Evolutionary conservation across 2,329 filamentous ascomycete species (phyloP).

Genomic region (Camillea tinctor): DNA sequence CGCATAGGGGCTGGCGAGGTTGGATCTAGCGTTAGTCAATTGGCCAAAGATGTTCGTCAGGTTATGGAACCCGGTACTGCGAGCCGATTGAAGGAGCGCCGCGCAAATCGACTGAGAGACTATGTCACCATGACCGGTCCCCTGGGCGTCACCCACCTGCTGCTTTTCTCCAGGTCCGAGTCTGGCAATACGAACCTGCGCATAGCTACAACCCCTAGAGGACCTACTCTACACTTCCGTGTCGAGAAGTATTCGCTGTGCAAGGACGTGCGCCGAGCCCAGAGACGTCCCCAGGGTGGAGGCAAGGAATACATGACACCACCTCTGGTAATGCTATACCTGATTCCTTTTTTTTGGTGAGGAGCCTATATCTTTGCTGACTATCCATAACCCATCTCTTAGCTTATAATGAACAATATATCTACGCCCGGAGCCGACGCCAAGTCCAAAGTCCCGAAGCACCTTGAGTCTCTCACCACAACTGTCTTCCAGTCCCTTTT

Average conservation of each 20-base stretch:
- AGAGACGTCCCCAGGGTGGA: slow-evolving; percentile 78
- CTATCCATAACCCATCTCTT: slow-evolving; percentile 26
- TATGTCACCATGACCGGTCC: slow-evolving; percentile 96
- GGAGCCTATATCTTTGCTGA: neutral
- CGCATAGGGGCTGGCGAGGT: slow-evolving; percentile 93
- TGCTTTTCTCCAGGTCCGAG: slow-evolving; percentile 88
- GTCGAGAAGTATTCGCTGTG: slow-evolving; percentile 93
- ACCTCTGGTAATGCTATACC: slow-evolving; percentile 65
- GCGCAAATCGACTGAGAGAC: slow-evolving; percentile 84
- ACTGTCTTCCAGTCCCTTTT: slow-evolving; percentile 96
- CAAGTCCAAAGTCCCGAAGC: slow-evolving; percentile 76
- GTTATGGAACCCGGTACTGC: slow-evolving; percentile 98
- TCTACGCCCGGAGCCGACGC: slow-evolving; percentile 60
- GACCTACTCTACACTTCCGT: slow-evolving; percentile 89
- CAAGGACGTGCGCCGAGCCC: slow-evolving; percentile 82
- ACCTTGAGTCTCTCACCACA: slow-evolving; percentile 88
- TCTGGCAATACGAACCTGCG: slow-evolving; percentile 91
- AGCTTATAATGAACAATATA: slow-evolving; percentile 99
- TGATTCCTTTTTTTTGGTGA: too few species aligned
- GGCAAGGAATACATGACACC: slow-evolving; percentile 84
- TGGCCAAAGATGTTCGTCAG: slow-evolving; percentile 83
- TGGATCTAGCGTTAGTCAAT: slow-evolving; percentile 84
- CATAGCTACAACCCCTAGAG: slow-evolving; percentile 81
- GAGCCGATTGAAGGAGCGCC: slow-evolving; percentile 81
- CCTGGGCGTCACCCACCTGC: slow-evolving; percentile 85